Evolutionary conservation across 768 basidiomycete genomes (phyloP).

Genomic region (Calocybe gangraenosa): DNA sequence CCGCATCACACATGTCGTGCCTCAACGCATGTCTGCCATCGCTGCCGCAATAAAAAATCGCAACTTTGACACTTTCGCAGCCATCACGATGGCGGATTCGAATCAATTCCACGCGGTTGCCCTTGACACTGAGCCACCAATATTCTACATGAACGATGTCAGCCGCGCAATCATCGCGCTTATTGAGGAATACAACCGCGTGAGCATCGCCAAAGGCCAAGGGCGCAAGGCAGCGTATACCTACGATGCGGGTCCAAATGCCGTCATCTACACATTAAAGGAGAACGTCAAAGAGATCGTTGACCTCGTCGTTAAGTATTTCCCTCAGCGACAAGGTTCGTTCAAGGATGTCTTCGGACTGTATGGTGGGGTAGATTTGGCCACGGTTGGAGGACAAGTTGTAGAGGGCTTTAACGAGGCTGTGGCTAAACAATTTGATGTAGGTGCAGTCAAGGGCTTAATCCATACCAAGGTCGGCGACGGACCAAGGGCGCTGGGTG

Average conservation of each 20-base stretch:
- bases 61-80: conserved; percentile 88
- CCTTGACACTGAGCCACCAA: conserved; percentile 94
- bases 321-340: conserved; percentile 68
- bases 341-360: conserved; percentile 77
- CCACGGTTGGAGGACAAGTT: conserved; percentile 40
- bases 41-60: conserved; percentile 68
- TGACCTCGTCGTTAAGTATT: conserved; percentile 72
- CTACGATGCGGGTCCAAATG: conserved; percentile 98
- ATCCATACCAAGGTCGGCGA: conserved; percentile 94
- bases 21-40: conserved; percentile 80
- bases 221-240: conserved; percentile 91
- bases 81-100: conserved; percentile 94
- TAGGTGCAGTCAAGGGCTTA: conserved; percentile 80
- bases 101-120: conserved; percentile 99
- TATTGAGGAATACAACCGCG: conserved; percentile 90
- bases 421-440: conserved; percentile 68
- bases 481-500: conserved; percentile 70
- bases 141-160: conserved; percentile 99
- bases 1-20: conserved; percentile 84
- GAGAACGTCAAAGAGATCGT: conserved; percentile 78
- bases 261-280: conserved; percentile 88
- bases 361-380: conserved; percentile 39
- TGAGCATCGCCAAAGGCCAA: conserved; percentile 49
- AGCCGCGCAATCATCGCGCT: conserved; percentile 88
- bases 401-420: conserved; percentile 73